Evolutionary conservation across 2,329 filamentous ascomycete genomes (phyloP).

Genomic region (Fusarium sp.): DNA sequence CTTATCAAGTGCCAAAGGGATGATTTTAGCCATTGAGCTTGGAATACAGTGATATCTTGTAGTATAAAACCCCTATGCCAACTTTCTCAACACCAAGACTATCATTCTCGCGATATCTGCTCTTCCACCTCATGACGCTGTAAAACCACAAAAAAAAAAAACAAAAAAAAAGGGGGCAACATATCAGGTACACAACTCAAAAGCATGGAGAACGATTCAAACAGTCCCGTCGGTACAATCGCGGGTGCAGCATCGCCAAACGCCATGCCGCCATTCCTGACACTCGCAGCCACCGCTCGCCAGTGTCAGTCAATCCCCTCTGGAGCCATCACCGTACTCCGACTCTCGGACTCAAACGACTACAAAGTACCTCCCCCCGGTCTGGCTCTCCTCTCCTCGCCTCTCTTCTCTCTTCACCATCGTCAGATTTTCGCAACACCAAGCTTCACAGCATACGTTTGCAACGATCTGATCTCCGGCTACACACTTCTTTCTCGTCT

Average conservation of each 20-base stretch:
- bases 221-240: not conserved
- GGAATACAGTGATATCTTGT: not conserved
- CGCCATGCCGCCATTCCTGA: not conserved
- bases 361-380: not conserved
- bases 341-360: not conserved
- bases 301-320: slow-evolving; percentile 2
- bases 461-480: slow-evolving; percentile 17
- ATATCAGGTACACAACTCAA: not conserved
- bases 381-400: not conserved
- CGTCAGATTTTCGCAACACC: slow-evolving; percentile 14
- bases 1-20: not conserved
- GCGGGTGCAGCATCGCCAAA: not conserved
- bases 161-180: not conserved
- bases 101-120: slow-evolving; percentile 10
- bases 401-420: slow-evolving; percentile 4
- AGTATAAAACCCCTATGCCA: slow-evolving; percentile 2
- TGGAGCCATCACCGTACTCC: not conserved
- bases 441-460: slow-evolving; percentile 1
- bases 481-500: slow-evolving; percentile 3
- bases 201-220: not conserved
- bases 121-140: not conserved
- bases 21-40: not conserved
- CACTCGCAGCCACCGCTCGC: slow-evolving; percentile 8
- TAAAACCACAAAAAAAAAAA: not conserved
- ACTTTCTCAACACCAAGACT: slow-evolving; percentile 5